Conservation (phyloP, 805 yeast genomes). For the Metschnikowia baotianmanensis region DNA sequence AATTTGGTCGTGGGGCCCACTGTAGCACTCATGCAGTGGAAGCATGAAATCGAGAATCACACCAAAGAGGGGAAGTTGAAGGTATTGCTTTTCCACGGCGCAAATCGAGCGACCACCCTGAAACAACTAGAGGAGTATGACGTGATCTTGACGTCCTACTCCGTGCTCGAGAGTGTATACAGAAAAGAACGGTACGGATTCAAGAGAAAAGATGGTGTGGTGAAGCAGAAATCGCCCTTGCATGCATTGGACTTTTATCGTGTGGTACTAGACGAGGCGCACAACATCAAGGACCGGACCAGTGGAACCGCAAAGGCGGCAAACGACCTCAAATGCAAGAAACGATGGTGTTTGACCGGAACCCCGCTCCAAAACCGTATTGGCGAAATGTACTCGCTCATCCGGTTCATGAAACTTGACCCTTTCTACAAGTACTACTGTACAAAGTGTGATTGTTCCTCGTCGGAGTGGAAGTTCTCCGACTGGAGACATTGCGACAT, state of each 20-base stretch:
- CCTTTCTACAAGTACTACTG: conserved; percentile 92
- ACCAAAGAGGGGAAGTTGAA: conserved; percentile 63
- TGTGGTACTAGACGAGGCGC: conserved; percentile 94
- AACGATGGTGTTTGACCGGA: conserved; percentile 91
- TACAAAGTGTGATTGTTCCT: conserved; percentile 85
- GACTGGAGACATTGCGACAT: conserved; percentile 79
- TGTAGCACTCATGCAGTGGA: conserved; percentile 99
- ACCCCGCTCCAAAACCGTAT: conserved; percentile 96
- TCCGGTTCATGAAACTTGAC: conserved; percentile 75
- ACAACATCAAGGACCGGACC: conserved; percentile 92
- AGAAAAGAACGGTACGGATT: conserved; percentile 85
- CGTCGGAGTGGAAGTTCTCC: conserved; percentile 80
- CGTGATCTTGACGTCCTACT: conserved; percentile 87
- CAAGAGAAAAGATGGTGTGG: conserved; percentile 63
- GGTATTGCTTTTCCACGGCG: conserved; percentile 81
- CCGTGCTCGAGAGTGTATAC: conserved; percentile 84
- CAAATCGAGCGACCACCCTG: conserved; percentile 60
- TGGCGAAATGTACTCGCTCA: conserved; percentile 92
- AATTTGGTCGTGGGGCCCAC: conserved; percentile 95
- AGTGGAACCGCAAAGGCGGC: conserved; percentile 94
- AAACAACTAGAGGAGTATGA: conserved; percentile 63
- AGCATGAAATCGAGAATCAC: conserved; percentile 83
- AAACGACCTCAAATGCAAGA: conserved; percentile 63
- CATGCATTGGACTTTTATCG: conserved; percentile 78
- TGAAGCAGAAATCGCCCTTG: conserved; percentile 71